phyloP scores from a whole-genome alignment of 768 basidiomycete genomes.

The Dendrothele bispora region DNA sequence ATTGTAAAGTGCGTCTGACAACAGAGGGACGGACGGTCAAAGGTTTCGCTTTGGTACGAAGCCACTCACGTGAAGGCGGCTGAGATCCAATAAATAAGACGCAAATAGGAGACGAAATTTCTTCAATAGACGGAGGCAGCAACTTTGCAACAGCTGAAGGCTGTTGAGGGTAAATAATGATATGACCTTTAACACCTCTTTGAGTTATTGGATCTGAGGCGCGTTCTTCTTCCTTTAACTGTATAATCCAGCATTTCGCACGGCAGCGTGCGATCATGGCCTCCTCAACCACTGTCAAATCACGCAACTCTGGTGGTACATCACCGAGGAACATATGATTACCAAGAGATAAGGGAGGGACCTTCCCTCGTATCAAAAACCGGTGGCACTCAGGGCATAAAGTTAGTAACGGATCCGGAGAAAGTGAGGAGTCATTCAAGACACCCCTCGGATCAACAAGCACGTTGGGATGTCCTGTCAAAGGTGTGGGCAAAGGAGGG shows the following conservation, averaged over 20 bases:
- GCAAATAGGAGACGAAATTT: slow-evolving; percentile 34
- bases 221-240: slow-evolving; percentile 25
- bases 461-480: too few species aligned
- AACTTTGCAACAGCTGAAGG: slow-evolving; percentile 23
- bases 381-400: too few species aligned
- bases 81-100: slow-evolving; percentile 38
- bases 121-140: slow-evolving; percentile 35
- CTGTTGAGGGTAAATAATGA: slow-evolving; percentile 40
- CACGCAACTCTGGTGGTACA: slow-evolving; percentile 27
- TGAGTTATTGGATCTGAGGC: slow-evolving; percentile 18
- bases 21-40: slow-evolving; percentile 29
- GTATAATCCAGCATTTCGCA: slow-evolving; percentile 35
- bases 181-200: slow-evolving; percentile 35
- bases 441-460: too few species aligned
- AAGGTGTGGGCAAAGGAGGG: too few species aligned
- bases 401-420: too few species aligned
- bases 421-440: too few species aligned
- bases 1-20: slow-evolving; percentile 30
- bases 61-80: slow-evolving; percentile 26
- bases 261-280: slow-evolving; percentile 36
- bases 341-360: slow-evolving; percentile 30
- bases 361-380: too few species aligned
- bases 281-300: slow-evolving; percentile 37
- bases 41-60: slow-evolving; percentile 33
- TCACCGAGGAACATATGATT: slow-evolving; percentile 30